These are phyloP conservation scores for Pythium biforme DNA, from an alignment of 352 stramenopile genomes.

Conservation along the genomic window DNA sequence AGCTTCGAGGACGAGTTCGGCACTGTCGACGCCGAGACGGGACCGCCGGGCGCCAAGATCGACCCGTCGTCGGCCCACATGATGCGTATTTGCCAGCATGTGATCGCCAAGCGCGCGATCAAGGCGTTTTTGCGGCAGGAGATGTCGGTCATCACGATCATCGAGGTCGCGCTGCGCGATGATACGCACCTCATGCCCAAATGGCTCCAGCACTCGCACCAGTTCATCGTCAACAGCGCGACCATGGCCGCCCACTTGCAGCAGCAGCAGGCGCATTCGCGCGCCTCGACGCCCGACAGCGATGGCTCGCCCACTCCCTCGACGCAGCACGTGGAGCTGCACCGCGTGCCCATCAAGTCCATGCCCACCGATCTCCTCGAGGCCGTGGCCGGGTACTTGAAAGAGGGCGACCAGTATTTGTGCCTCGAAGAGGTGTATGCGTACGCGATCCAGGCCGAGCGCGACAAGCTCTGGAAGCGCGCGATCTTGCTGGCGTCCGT, in stretches of 20 bases:
- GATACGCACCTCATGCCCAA: constrained; percentile 38
- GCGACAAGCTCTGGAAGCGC: constrained; percentile 62
- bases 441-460: constrained; percentile 48
- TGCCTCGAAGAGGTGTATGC: constrained; percentile 66
- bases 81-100: constrained; percentile 67
- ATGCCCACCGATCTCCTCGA: constrained; percentile 47
- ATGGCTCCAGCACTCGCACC: constrained; percentile 13
- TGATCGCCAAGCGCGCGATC: constrained; percentile 69
- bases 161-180: constrained; percentile 48
- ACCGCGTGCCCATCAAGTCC: constrained; percentile 40
- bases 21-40: constrained; percentile 1
- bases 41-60: constrained; percentile 27
- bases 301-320: neutral
- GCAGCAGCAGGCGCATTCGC: constrained; percentile 2
- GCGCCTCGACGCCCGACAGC: neutral
- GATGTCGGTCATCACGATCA: constrained; percentile 58
- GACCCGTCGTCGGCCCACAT: constrained; percentile 59
- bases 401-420: constrained; percentile 52
- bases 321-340: neutral
- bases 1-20: constrained; percentile 24
- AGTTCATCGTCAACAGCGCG: neutral
- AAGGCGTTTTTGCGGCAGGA: constrained; percentile 61
- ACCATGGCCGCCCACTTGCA: neutral
- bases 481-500: constrained; percentile 69
- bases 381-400: constrained; percentile 47